Percentiles rank a stretch among this genome's conserved stretches.
Evolutionary conservation across 176 grass and related monocot species (phyloP).

Genomic region (Tuctoria greenei): DNA sequence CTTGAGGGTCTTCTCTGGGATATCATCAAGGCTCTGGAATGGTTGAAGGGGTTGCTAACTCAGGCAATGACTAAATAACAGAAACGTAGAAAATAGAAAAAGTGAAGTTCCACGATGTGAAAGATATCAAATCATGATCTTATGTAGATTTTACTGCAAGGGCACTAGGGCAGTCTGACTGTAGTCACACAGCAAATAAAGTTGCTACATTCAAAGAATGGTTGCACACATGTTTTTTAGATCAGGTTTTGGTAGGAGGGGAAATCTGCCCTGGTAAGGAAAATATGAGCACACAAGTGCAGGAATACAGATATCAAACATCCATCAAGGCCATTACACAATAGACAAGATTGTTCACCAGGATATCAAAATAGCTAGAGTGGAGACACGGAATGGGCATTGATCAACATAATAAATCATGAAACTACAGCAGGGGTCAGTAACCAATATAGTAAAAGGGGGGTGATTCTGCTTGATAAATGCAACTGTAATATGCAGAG

Average conservation of each 20-base stretch:
- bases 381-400: not conserved
- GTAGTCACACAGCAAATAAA: not conserved
- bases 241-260: not conserved
- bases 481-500: constrained; percentile 1
- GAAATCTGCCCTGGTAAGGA: not conserved
- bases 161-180: not conserved
- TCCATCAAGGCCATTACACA: not conserved
- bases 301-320: not conserved
- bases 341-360: not conserved
- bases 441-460: constrained; percentile 9
- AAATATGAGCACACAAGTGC: not conserved
- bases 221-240: constrained; percentile 6
- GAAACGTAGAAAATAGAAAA: not conserved
- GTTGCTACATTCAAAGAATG: not conserved
- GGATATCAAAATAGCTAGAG: constrained; percentile 7
- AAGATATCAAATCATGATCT: constrained; percentile 16
- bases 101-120: not conserved
- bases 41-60: constrained; percentile 23
- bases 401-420: constrained; percentile 9
- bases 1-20: constrained; percentile 59
- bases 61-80: not conserved
- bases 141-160: constrained; percentile 14
- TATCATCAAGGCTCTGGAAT: constrained; percentile 76
- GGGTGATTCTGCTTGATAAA: not conserved
- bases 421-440: constrained; percentile 18